Evolutionary conservation across 2,329 filamentous ascomycete genomes (phyloP).

Genomic region (Chrysoporthe cubensis): DNA sequence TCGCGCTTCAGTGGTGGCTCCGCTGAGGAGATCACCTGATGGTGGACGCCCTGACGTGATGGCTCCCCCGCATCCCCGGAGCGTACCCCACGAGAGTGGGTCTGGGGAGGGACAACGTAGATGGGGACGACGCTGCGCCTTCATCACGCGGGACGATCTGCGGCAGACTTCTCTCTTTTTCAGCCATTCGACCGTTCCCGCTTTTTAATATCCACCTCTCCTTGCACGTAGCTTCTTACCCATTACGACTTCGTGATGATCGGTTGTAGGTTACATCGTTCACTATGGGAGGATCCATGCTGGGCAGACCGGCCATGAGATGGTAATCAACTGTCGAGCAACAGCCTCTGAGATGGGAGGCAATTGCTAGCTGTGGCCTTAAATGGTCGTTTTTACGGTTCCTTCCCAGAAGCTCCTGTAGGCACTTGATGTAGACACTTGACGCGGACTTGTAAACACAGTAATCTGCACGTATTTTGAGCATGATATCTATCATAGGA

Average conservation of each 20-base stretch:
- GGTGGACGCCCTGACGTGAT: not conserved
- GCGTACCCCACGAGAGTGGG: constrained; percentile 2
- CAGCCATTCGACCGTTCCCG: no score
- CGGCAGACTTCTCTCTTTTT: not conserved
- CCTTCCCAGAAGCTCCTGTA: not conserved
- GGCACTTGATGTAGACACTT: not conserved
- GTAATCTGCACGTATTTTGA: not conserved
- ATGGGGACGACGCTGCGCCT: not conserved
- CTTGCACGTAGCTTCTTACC: no score
- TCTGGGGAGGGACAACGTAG: not conserved
- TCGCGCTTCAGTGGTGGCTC: constrained; percentile 11
- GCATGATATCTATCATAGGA: not conserved
- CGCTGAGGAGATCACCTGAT: constrained; percentile 4
- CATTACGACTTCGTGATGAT: not conserved
- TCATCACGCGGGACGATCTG: not conserved
- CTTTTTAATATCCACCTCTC: not conserved
- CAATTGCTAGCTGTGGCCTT: not conserved
- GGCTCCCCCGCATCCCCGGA: constrained; percentile 1
- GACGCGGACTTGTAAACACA: not conserved
- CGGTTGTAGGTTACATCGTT: not conserved
- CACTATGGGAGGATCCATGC: not conserved
- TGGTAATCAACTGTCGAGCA: not conserved
- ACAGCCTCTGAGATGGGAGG: not conserved
- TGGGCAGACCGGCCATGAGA: not conserved
- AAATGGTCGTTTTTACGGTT: not conserved